Evolutionary conservation across 495 filamentous ascomycete genomes (phyloP).

Genomic region (Aspergillus ellipticus): DNA sequence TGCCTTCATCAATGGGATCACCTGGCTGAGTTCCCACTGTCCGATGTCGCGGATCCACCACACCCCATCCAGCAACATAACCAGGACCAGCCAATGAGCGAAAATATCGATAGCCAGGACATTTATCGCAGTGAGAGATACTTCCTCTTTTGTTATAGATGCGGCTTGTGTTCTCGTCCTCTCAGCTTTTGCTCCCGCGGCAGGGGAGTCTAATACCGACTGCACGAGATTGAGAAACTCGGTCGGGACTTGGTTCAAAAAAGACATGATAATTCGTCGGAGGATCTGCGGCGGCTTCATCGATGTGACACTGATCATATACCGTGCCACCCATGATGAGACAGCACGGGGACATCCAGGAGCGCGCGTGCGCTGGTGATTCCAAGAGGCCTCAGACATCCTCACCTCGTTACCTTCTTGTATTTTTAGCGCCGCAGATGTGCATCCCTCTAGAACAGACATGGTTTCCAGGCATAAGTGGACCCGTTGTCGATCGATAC

Average conservation of each 20-base stretch:
- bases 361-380: not conserved
- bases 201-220: conserved; percentile 17
- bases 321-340: conserved; percentile 25
- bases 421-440: conserved; percentile 6
- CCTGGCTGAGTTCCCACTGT: conserved; percentile 26
- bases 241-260: conserved; percentile 24
- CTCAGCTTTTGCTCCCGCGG: conserved; percentile 1
- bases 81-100: conserved; percentile 41
- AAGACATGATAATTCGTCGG: conserved; percentile 30
- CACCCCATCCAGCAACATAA: conserved; percentile 39
- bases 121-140: conserved; percentile 19
- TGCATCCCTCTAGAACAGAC: conserved; percentile 16
- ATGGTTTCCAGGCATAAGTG: conserved; percentile 17
- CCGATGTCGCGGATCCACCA: conserved; percentile 43
- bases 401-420: not conserved
- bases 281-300: conserved; percentile 22
- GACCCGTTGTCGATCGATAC: not conserved
- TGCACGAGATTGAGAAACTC: conserved; percentile 22
- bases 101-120: conserved; percentile 42
- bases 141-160: not conserved
- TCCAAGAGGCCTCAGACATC: not conserved
- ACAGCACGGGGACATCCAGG: conserved; percentile 6
- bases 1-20: conserved; percentile 21
- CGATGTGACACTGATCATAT: conserved; percentile 29
- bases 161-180: conserved; percentile 4